Evolutionary conservation across 345 rosid genomes (phyloP).

Genomic region (Angophora floribunda): DNA sequence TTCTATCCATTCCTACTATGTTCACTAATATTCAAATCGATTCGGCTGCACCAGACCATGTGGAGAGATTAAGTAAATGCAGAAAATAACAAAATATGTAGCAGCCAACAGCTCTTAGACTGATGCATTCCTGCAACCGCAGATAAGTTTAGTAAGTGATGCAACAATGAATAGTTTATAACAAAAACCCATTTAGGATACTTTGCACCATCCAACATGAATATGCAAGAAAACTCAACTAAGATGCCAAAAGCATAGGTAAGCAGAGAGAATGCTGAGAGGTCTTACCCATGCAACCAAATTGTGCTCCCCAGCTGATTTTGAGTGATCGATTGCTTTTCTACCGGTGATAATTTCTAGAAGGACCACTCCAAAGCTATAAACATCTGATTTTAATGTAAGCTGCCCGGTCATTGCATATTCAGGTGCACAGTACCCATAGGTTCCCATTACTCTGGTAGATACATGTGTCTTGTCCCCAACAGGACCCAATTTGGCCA

Average conservation of each 20-base stretch:
- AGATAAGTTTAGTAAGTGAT: neutral
- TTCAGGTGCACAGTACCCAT: constrained; percentile 75
- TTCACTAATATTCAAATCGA: neutral
- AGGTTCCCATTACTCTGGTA: constrained; percentile 72
- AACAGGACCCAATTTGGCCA: constrained; percentile 73
- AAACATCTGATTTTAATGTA: constrained; percentile 55
- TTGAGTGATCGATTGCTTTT: constrained; percentile 55
- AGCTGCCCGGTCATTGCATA: constrained; percentile 84
- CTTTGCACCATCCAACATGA: neutral
- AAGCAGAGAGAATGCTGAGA: neutral
- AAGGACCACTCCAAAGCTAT: constrained; percentile 57
- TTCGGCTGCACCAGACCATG: neutral
- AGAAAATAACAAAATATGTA: neutral
- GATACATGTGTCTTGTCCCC: constrained; percentile 72
- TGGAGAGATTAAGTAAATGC: neutral
- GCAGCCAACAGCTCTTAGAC: neutral
- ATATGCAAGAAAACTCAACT: neutral
- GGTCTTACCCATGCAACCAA: constrained; percentile 65
- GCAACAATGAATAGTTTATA: neutral
- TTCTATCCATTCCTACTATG: neutral
- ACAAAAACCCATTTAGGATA: neutral
- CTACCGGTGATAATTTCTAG: constrained; percentile 65
- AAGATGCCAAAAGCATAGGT: neutral
- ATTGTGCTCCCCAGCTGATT: constrained; percentile 49
- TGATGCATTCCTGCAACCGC: neutral